phyloP scores from a whole-genome alignment of 2,329 filamentous ascomycete genomes.

The Chaetomiaceae sp. region DNA sequence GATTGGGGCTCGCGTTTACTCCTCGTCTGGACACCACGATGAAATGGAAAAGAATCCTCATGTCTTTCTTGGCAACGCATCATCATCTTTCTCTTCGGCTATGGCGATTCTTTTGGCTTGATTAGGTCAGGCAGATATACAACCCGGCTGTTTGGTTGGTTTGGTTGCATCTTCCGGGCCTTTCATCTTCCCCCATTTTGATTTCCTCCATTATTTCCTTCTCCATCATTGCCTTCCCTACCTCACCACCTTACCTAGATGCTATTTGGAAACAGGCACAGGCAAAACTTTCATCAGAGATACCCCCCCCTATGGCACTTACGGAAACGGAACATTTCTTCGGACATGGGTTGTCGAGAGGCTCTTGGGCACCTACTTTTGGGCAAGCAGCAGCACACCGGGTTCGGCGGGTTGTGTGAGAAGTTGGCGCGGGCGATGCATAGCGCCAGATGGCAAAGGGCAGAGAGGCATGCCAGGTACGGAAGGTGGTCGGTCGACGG shows the following conservation, averaged over 20 bases:
- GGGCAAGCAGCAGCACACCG: background rate
- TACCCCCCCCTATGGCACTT: slow-evolving; percentile 13
- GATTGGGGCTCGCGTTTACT: slow-evolving; percentile 18
- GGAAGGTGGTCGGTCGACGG: no score
- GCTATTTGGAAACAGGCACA: slow-evolving; percentile 18
- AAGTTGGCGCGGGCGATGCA: background rate
- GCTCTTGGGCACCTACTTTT: slow-evolving; percentile 8
- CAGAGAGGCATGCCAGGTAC: slow-evolving; percentile 6
- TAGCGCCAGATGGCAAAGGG: slow-evolving; percentile 4
- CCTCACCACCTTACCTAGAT: slow-evolving; percentile 18
- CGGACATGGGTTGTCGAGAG: slow-evolving; percentile 18
- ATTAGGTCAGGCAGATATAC: background rate
- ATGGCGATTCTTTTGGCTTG: background rate
- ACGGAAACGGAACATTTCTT: slow-evolving; percentile 12
- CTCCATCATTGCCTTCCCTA: slow-evolving; percentile 14
- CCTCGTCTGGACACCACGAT: slow-evolving; percentile 23
- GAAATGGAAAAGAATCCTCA: slow-evolving; percentile 17
- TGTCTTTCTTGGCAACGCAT: slow-evolving; percentile 13
- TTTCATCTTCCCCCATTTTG: background rate
- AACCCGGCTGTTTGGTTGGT: background rate
- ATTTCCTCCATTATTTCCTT: background rate
- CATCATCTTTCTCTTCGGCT: slow-evolving; percentile 8
- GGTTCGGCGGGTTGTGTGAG: slow-evolving; percentile 6
- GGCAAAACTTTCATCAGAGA: slow-evolving; percentile 18
- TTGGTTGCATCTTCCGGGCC: background rate